These are phyloP conservation scores for Plasmodium vinckei DNA, from an alignment of 169 alveolate species.

Conservation along the genomic window DNA sequence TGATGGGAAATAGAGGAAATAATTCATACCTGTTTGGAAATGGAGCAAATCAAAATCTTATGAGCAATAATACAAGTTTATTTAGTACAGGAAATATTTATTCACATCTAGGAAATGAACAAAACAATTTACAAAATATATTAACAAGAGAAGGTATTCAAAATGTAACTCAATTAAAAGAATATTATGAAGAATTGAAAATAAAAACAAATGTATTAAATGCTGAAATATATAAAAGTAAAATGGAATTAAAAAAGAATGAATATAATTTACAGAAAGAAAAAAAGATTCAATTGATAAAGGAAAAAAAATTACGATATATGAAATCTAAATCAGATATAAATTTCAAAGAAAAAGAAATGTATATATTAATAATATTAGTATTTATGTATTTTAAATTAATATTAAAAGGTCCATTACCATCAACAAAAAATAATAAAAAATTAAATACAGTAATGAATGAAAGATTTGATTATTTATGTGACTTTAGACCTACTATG, in stretches of 20 bases:
- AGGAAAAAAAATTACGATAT: slow-evolving; percentile 57
- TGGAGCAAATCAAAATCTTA: neutral
- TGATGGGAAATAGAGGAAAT: neutral
- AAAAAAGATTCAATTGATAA: slow-evolving; percentile 37
- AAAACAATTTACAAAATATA: too few relatives aligned
- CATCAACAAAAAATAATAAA: slow-evolving; percentile 39
- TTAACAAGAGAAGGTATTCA: neutral
- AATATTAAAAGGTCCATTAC: slow-evolving; percentile 67
- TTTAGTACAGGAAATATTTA: neutral
- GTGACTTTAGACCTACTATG: slow-evolving; percentile 75
- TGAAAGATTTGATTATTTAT: slow-evolving; percentile 44
- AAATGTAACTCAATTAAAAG: slow-evolving; percentile 28
- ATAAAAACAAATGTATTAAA: slow-evolving; percentile 47
- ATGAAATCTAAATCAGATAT: slow-evolving; percentile 59
- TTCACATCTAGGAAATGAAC: too few relatives aligned
- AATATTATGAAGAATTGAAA: slow-evolving; percentile 31
- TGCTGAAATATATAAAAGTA: slow-evolving; percentile 46
- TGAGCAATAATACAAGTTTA: neutral
- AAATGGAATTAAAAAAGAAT: slow-evolving; percentile 38
- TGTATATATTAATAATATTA: slow-evolving; percentile 49
- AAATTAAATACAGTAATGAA: slow-evolving; percentile 59
- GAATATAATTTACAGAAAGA: slow-evolving; percentile 54
- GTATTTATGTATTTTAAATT: slow-evolving; percentile 71
- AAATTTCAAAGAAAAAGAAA: slow-evolving; percentile 62
- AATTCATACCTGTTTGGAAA: slow-evolving; percentile 3